Evolutionary conservation across 768 basidiomycete genomes (phyloP).

Genomic region (Pulveroboletus frians): DNA sequence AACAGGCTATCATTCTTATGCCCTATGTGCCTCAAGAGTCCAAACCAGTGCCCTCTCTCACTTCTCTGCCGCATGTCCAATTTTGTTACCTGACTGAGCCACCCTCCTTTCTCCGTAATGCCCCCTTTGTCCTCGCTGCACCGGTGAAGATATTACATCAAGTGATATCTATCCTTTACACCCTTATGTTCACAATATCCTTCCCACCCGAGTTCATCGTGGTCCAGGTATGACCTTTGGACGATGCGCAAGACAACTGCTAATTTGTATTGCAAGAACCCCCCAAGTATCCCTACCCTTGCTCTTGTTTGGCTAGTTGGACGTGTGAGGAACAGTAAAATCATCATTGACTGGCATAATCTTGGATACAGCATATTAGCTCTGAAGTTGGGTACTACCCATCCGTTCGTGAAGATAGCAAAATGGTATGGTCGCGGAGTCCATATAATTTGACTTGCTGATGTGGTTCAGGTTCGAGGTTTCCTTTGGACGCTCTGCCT

Average conservation of each 20-base stretch:
- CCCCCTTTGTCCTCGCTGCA: constrained; percentile 69
- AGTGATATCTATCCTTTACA: constrained; percentile 53
- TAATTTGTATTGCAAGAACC: constrained; percentile 57
- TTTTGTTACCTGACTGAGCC: constrained; percentile 65
- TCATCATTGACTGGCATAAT: constrained; percentile 99
- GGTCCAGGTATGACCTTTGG: constrained; percentile 64
- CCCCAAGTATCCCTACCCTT: constrained; percentile 92
- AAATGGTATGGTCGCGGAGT: constrained; percentile 48
- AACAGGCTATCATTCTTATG: background rate
- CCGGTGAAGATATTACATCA: constrained; percentile 80
- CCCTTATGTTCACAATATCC: constrained; percentile 54
- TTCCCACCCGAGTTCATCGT: constrained; percentile 79
- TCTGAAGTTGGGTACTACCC: constrained; percentile 64
- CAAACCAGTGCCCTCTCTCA: constrained; percentile 67
- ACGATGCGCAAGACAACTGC: background rate
- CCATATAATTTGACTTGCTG: background rate
- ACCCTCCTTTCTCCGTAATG: constrained; percentile 43
- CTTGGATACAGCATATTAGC: constrained; percentile 91
- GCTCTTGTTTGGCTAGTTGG: constrained; percentile 76
- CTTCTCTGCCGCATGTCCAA: constrained; percentile 57
- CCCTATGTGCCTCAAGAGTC: constrained; percentile 48
- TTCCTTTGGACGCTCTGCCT: constrained; percentile 73
- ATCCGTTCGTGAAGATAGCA: constrained; percentile 69
- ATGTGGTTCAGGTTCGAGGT: constrained; percentile 65
- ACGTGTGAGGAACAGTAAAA: constrained; percentile 63